A percentile compares a stretch with the other conserved stretches of the same genome.
phyloP scores from a whole-genome alignment of 2,329 filamentous ascomycete genomes.

The Curvularia hawaiiensis region DNA sequence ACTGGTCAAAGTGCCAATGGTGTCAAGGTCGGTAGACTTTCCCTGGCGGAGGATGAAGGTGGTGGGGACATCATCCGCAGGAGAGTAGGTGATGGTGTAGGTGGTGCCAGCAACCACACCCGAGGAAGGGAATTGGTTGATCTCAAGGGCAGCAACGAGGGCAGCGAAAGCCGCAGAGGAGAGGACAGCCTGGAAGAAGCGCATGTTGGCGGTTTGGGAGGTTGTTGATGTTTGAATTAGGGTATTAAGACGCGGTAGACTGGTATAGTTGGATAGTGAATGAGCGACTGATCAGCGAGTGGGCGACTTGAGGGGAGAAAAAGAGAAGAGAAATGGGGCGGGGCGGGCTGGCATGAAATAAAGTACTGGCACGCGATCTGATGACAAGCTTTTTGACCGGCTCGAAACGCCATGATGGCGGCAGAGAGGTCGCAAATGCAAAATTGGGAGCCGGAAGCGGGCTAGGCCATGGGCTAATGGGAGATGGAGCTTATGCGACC shows the following conservation, averaged over 20 bases:
- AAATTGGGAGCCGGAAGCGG: conserved; percentile 33
- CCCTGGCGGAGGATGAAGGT: conserved; percentile 64
- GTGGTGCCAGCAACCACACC: conserved; percentile 56
- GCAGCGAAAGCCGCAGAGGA: conserved; percentile 46
- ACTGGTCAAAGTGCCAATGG: conserved; percentile 57
- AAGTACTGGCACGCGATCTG: conserved; percentile 27
- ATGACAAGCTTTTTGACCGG: conserved; percentile 4
- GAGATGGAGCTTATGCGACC: conserved; percentile 23
- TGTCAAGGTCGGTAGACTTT: conserved; percentile 54
- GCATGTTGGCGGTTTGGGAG: conserved; percentile 51
- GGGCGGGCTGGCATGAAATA: conserved; percentile 19
- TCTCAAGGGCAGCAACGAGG: conserved; percentile 51
- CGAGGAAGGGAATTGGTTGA: conserved; percentile 58
- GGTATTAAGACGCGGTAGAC: conserved; percentile 25
- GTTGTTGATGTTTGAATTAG: conserved; percentile 15
- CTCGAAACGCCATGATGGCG: conserved; percentile 36
- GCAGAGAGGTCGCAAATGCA: conserved; percentile 42
- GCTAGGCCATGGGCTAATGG: conserved; percentile 32
- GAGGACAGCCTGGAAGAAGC: conserved; percentile 56
- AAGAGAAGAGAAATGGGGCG: conserved; percentile 17
- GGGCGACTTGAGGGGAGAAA: conserved; percentile 28
- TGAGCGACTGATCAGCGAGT: conserved; percentile 35
- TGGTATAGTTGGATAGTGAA: conserved; percentile 28
- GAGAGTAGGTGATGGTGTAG: conserved; percentile 56
- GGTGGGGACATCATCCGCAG: conserved; percentile 51